Evolutionary conservation across 805 yeast genomes (phyloP), one percentile per base, ranked within the genome.

Genomic region (Wickerhamiella domercqiae): DNA sequence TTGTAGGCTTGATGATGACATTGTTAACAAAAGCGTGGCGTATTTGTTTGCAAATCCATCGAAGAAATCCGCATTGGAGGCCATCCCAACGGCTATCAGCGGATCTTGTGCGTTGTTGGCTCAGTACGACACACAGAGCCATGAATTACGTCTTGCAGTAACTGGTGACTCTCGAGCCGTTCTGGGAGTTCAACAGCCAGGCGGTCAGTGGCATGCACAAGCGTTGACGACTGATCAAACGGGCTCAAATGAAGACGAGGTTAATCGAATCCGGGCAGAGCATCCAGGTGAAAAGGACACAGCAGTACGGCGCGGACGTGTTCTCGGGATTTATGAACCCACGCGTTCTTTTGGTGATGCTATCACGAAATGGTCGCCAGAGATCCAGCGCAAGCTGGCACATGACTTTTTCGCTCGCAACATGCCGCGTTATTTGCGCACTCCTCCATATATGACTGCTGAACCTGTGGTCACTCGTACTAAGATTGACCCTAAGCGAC

Each of bases 361-460:
- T 41, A 70, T 95, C 43, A 90, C 83, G 55, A 90, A 90, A 54
- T 69, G 93, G 66, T 72, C 84, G 22, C 64, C 66, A 26, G 73
- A 75, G 17, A 68, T 82, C 39, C 96, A 93, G 51, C 77, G 77
- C 34, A 61, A 67, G 40, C 67, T 80, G 18, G 76, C 81, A 48
- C 68, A 76, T 43, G 75, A 75, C 49, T 76, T 84, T 47, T 86
- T 87, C 54, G 93, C 94, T 25, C 70, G 87, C 53, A 61, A 70
- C 40, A 50, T 60, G 14, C 70, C 80, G 18, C 63, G 64, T 31
- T 93, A 93, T 22, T 67, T 82, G 42, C 64, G 74, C 42, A 78
- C 95, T 2, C 98, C 98, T 3, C 98, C 98, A 0, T 90, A 90
- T 56, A 96, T 90, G 26, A 90, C 98, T 1, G 97, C 98, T 1